These are phyloP conservation scores for Puccinia triticina DNA, from an alignment of 1,284 basidiomycete genomes.

Conservation along the genomic window DNA sequence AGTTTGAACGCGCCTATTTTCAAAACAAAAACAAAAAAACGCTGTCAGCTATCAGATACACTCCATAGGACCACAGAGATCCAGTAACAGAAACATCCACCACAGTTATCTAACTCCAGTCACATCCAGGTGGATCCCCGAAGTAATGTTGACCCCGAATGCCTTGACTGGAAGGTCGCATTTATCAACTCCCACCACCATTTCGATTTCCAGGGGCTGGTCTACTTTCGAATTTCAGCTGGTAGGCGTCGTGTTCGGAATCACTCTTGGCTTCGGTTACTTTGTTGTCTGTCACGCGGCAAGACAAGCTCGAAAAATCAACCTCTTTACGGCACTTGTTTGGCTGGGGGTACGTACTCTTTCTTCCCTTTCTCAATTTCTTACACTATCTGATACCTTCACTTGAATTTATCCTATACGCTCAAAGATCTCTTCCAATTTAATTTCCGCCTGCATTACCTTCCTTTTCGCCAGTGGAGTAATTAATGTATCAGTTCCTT, in stretches of 20 bases:
- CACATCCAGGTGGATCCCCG: not conserved
- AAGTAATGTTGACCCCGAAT: not conserved
- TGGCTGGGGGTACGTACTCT: conserved; percentile 6
- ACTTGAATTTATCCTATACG: not conserved
- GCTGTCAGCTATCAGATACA: no score
- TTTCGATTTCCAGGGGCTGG: not conserved
- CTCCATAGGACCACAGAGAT: no score
- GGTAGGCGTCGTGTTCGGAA: conserved; percentile 14
- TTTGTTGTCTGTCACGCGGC: conserved; percentile 5
- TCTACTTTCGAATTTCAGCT: conserved; percentile 11
- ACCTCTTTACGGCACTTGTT: conserved; percentile 1
- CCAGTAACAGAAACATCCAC: no score
- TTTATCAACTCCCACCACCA: not conserved
- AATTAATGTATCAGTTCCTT: not conserved
- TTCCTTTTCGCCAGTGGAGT: conserved; percentile 22
- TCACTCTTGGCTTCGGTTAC: conserved; percentile 19
- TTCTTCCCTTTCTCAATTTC: no score
- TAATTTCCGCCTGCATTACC: not conserved
- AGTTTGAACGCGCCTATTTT: no score
- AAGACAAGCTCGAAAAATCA: conserved; percentile 2
- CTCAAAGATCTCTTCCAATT: conserved; percentile 14
- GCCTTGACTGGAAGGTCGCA: not conserved
- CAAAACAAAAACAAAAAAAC: no score
- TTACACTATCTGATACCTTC: not conserved
- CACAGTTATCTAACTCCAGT: not conserved